Evolutionary conservation across 176 grass and related monocot species (phyloP).

Genomic region (Carex scoparia): DNA sequence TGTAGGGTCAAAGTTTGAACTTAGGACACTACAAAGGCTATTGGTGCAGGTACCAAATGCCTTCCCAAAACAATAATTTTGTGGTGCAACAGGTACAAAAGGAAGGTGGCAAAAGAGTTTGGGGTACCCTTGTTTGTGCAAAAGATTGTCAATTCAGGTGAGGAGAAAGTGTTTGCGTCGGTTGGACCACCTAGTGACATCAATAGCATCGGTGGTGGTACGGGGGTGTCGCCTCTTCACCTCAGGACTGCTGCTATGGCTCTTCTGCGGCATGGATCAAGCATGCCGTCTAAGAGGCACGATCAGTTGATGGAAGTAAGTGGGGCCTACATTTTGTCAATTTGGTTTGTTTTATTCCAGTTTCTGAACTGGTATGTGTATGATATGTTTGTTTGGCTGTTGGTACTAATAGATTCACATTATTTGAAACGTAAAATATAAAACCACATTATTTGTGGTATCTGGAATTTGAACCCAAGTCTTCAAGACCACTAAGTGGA

Average conservation of each 20-base stretch:
- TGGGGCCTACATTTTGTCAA: conserved; percentile 3
- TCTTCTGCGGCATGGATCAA: conserved; percentile 80
- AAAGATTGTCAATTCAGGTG: conserved; percentile 76
- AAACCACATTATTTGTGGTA: no score
- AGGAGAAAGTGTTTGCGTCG: conserved; percentile 42
- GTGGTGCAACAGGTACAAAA: conserved; percentile 49
- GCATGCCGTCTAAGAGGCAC: conserved; percentile 71
- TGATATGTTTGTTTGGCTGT: conserved; percentile 7
- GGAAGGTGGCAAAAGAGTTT: conserved; percentile 67
- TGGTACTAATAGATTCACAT: no score
- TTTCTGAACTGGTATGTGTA: conserved; percentile 9
- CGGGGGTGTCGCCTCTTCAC: conserved; percentile 83
- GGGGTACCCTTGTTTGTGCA: conserved; percentile 88
- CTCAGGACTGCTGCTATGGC: conserved; percentile 94
- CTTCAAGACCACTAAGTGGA: no score
- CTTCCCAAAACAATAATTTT: not conserved
- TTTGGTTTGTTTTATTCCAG: not conserved
- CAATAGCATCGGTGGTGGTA: conserved; percentile 20
- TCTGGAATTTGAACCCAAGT: no score
- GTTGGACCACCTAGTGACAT: conserved; percentile 24
- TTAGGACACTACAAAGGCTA: not conserved
- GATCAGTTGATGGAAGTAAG: conserved; percentile 74
- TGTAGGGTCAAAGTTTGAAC: not conserved
- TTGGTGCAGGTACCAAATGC: not conserved
- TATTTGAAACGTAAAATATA: no score